A percentile compares a stretch with the other conserved stretches of the same genome.
These are phyloP conservation scores for Trichothecium roseum DNA, from an alignment of 2,329 filamentous ascomycete genomes.

Conservation along the genomic window DNA sequence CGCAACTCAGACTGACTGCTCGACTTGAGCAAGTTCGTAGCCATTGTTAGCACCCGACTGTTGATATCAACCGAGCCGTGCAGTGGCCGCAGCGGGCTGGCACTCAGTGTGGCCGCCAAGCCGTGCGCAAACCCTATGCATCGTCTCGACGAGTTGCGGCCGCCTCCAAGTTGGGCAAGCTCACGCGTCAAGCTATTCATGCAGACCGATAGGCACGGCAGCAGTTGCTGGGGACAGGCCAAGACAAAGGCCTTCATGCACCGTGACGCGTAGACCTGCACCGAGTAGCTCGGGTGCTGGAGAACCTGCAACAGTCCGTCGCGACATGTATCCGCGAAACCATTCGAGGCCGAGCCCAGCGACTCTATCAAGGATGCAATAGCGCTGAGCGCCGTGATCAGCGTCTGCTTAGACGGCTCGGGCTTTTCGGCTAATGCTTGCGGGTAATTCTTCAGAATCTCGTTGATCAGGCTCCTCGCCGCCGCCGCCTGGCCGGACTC, in stretches of 20 bases:
- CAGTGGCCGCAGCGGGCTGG: slow-evolving; percentile 75
- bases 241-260: slow-evolving; percentile 82
- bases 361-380: slow-evolving; percentile 68
- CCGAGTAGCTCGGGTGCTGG: slow-evolving; percentile 91
- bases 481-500: slow-evolving; percentile 82
- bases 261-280: slow-evolving; percentile 80
- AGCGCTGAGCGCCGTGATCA: slow-evolving; percentile 71
- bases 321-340: slow-evolving; percentile 71
- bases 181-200: slow-evolving; percentile 93
- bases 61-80: slow-evolving; percentile 96
- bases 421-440: slow-evolving; percentile 77
- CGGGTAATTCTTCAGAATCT: slow-evolving; percentile 88
- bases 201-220: slow-evolving; percentile 86
- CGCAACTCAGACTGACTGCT: slow-evolving; percentile 85
- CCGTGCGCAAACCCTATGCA: slow-evolving; percentile 90
- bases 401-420: slow-evolving; percentile 78
- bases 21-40: slow-evolving; percentile 83
- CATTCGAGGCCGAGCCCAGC: slow-evolving; percentile 71
- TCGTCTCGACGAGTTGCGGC: slow-evolving; percentile 67
- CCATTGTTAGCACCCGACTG: slow-evolving; percentile 80
- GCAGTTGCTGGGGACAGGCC: slow-evolving; percentile 82
- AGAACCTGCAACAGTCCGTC: slow-evolving; percentile 84
- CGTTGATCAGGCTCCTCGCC: slow-evolving; percentile 72
- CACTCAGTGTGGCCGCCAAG: slow-evolving; percentile 81
- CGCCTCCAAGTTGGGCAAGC: slow-evolving; percentile 63